Evolutionary conservation across 2,329 filamentous ascomycete species (phyloP).

Genomic region (Chaetomiaceae sp.): DNA sequence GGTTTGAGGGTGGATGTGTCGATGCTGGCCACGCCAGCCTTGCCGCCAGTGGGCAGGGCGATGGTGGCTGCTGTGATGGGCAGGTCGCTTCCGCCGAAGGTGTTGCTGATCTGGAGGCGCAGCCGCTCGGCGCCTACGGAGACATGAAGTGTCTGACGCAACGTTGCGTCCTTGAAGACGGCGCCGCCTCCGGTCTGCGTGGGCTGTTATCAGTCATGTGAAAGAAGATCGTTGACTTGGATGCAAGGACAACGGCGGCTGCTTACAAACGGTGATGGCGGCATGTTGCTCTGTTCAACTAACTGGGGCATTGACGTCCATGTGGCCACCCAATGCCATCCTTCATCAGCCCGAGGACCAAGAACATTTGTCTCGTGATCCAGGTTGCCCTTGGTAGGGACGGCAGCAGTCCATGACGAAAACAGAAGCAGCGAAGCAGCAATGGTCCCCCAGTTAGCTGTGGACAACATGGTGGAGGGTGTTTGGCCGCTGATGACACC

Average conservation of each 20-base stretch:
- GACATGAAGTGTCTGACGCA: constrained; percentile 60
- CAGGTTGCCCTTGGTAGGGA: background rate
- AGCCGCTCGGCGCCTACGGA: constrained; percentile 51
- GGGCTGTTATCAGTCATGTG: background rate
- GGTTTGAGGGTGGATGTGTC: constrained; percentile 44
- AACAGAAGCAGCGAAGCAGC: constrained; percentile 13
- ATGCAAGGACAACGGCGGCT: background rate
- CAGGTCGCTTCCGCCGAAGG: constrained; percentile 55
- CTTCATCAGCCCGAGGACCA: constrained; percentile 20
- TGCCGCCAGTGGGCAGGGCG: constrained; percentile 48
- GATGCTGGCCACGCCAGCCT: constrained; percentile 47
- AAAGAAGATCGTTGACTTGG: background rate
- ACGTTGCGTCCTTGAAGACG: constrained; percentile 56
- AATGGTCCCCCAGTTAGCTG: constrained; percentile 1
- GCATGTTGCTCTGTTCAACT: constrained; percentile 56
- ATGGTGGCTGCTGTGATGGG: constrained; percentile 54
- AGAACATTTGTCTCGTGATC: background rate
- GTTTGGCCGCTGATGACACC: background rate
- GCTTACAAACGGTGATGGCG: constrained; percentile 52
- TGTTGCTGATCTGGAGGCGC: constrained; percentile 59
- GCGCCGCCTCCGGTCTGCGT: constrained; percentile 27
- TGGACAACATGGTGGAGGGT: constrained; percentile 8
- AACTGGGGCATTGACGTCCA: constrained; percentile 63
- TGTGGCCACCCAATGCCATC: constrained; percentile 54
- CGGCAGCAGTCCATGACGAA: constrained; percentile 1